Evolutionary conservation across 441 rosid species (phyloP).

Genomic region (Arabidopsis hybrid): DNA sequence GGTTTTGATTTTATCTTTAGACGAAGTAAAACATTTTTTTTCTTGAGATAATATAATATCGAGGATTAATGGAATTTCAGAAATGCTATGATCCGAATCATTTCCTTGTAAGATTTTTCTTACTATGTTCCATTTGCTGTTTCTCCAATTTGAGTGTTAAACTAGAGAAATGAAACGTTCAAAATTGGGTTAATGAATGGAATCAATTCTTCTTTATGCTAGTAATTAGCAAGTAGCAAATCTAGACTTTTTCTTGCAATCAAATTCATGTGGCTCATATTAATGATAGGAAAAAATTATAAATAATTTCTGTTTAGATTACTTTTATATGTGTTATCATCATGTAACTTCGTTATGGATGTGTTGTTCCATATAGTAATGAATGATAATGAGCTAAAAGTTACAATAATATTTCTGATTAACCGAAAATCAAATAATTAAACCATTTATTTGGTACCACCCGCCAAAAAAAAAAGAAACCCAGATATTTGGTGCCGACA

Average conservation of each 20-base stretch:
- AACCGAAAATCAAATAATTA: too few species aligned
- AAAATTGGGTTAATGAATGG: background rate
- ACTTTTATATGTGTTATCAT: too few species aligned
- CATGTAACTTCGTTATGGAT: too few species aligned
- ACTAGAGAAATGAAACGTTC: background rate
- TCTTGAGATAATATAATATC: conserved; percentile 16
- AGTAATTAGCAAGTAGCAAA: background rate
- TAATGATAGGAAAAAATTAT: too few species aligned
- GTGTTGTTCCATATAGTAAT: too few species aligned
- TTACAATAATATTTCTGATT: too few species aligned
- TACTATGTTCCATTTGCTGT: too few species aligned
- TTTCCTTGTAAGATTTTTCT: background rate
- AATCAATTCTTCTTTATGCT: too few species aligned
- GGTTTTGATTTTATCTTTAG: conserved; percentile 20
- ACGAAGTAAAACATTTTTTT: conserved; percentile 8
- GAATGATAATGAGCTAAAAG: too few species aligned
- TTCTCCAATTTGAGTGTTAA: background rate
- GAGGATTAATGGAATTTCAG: conserved; percentile 8
- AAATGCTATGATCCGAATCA: background rate
- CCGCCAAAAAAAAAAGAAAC: background rate
- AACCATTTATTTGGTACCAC: background rate
- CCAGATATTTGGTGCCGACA: conserved; percentile 11
- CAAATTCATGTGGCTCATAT: too few species aligned
- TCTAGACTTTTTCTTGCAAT: background rate
- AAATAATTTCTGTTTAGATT: too few species aligned